Evolutionary conservation across 306 rosid genomes (phyloP).

Genomic region (Adenanthera pavonina): DNA sequence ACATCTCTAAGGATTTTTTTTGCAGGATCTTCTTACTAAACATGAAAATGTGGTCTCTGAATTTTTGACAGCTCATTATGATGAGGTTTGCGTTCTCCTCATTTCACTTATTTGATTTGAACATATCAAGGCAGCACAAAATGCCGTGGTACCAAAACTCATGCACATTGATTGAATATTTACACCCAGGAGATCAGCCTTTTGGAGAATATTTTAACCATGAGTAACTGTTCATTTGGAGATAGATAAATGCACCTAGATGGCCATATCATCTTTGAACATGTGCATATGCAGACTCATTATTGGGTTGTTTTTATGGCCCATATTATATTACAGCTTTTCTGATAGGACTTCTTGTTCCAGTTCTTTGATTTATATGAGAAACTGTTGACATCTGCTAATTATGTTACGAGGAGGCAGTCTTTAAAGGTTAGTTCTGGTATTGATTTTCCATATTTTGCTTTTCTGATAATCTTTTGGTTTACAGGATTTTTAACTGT

Average conservation of each 20-base stretch:
- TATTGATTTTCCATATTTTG: constrained; percentile 31
- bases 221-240: constrained; percentile 35
- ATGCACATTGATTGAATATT: constrained; percentile 37
- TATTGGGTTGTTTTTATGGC: constrained; percentile 29
- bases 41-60: constrained; percentile 75
- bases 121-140: constrained; percentile 35
- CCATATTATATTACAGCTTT: constrained; percentile 40
- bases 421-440: constrained; percentile 87
- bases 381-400: constrained; percentile 82
- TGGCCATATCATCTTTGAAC: constrained; percentile 32
- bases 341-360: constrained; percentile 55
- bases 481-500: constrained; percentile 36
- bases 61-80: constrained; percentile 78
- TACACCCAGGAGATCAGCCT: constrained; percentile 35
- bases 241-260: constrained; percentile 33
- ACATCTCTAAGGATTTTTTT: constrained; percentile 39
- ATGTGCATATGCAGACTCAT: constrained; percentile 36
- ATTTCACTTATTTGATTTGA: constrained; percentile 40
- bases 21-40: constrained; percentile 91
- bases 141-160: constrained; percentile 34
- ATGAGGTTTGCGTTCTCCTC: constrained; percentile 67
- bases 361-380: constrained; percentile 94
- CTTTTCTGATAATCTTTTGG: constrained; percentile 20
- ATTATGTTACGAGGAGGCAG: constrained; percentile 97
- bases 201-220: constrained; percentile 37